Evolutionary conservation across 2,329 filamentous ascomycete genomes (phyloP).

Genomic region (Cladosporium sp.): DNA sequence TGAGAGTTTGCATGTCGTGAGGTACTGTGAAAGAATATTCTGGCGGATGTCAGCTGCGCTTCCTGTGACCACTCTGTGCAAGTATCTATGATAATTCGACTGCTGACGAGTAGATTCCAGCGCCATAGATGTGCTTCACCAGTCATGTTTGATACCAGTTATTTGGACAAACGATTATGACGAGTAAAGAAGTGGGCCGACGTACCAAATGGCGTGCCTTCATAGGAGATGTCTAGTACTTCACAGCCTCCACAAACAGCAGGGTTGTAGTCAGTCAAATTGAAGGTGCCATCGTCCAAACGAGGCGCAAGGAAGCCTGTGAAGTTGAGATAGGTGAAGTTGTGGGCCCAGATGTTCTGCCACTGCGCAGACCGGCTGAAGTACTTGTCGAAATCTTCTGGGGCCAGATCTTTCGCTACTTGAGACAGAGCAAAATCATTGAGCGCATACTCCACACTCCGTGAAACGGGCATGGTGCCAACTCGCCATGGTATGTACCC

Average conservation of each 20-base stretch:
- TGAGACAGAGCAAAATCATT: conserved; percentile 42
- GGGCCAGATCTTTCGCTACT: conserved; percentile 38
- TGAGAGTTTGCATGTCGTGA: conserved; percentile 40
- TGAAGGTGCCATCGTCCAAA: conserved; percentile 25
- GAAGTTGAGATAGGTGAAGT: conserved; percentile 34
- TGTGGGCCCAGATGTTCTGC: conserved; percentile 39
- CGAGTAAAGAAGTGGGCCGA: background rate
- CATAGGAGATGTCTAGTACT: conserved; percentile 40
- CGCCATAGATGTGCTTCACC: too few species aligned
- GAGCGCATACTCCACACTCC: conserved; percentile 41
- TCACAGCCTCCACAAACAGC: conserved; percentile 40
- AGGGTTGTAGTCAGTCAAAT: conserved; percentile 37
- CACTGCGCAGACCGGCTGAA: conserved; percentile 37
- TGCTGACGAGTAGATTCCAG: too few species aligned
- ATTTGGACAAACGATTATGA: background rate
- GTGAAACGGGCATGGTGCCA: conserved; percentile 36
- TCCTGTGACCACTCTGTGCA: too few species aligned
- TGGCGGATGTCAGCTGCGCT: background rate
- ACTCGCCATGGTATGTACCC: conserved; percentile 37
- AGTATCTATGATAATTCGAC: too few species aligned
- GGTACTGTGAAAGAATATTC: conserved; percentile 44
- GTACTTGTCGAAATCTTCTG: conserved; percentile 37
- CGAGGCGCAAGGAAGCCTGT: conserved; percentile 29
- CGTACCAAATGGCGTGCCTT: conserved; percentile 35
- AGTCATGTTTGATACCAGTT: too few species aligned